phyloP scores from a whole-genome alignment of 176 grass and related monocot species.

The Avena atlantica region DNA sequence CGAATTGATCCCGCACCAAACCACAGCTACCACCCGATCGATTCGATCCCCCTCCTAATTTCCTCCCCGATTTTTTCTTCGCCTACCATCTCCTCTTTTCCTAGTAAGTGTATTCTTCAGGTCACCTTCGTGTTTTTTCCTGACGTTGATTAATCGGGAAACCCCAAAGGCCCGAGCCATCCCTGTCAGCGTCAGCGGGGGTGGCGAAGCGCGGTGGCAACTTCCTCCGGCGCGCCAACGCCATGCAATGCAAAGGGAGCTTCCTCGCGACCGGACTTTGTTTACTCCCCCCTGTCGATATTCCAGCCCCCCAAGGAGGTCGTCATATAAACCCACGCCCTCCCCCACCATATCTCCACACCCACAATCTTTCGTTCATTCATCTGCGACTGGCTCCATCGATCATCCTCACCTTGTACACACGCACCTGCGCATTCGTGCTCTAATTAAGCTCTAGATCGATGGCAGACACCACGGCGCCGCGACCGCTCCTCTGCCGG shows the following conservation, averaged over 20 bases:
- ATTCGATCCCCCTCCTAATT: background rate
- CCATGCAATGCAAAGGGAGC: constrained; percentile 25
- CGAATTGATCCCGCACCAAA: constrained; percentile 21
- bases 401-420: no score
- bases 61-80: background rate
- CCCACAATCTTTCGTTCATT: background rate
- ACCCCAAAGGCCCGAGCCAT: background rate
- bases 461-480: constrained; percentile 30
- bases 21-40: background rate
- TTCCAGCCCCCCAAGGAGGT: background rate
- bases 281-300: background rate
- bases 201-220: constrained; percentile 26
- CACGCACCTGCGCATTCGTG: background rate
- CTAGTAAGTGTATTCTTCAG: background rate
- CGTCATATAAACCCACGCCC: background rate
- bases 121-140: background rate
- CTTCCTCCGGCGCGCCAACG: constrained; percentile 6
- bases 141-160: background rate
- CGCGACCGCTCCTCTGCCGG: constrained; percentile 47
- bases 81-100: background rate
- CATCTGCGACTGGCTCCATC: no score
- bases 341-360: background rate
- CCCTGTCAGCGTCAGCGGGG: background rate
- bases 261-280: constrained; percentile 18
- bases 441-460: background rate